Conservation (phyloP, 257 asterid species). For the Salvia hispanica region DNA sequence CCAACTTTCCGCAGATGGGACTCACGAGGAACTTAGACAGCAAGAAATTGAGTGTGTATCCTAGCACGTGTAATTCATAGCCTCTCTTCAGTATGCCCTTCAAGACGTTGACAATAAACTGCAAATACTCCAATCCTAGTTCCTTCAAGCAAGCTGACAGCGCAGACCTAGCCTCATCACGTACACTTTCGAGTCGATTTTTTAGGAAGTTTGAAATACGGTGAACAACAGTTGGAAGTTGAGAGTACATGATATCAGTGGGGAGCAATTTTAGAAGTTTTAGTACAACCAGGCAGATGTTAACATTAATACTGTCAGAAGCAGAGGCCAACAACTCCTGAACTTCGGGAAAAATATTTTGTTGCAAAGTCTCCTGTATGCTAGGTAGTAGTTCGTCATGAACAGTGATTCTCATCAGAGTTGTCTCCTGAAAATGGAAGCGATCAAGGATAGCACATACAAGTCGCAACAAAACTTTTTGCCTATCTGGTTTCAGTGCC, state of each 20-base stretch:
- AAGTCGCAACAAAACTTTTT: conserved; percentile 65
- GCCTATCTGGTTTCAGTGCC: conserved; percentile 69
- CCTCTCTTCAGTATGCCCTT: conserved; percentile 79
- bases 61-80: conserved; percentile 84
- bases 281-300: conserved; percentile 71
- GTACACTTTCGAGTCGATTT: conserved; percentile 77
- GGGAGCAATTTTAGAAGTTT: conserved; percentile 90
- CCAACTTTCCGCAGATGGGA: conserved; percentile 69
- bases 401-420: conserved; percentile 30
- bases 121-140: conserved; percentile 83
- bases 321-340: conserved; percentile 65
- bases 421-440: conserved; percentile 64
- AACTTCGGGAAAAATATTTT: conserved; percentile 71
- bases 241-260: conserved; percentile 70
- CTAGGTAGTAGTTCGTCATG: conserved; percentile 34
- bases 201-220: conserved; percentile 84
- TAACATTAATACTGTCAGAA: conserved; percentile 72
- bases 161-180: conserved; percentile 93
- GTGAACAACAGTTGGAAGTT: conserved; percentile 81
- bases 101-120: conserved; percentile 74
- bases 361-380: conserved; percentile 55
- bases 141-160: conserved; percentile 84
- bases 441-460: conserved; percentile 72
- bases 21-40: conserved; percentile 61
- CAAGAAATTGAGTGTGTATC: conserved; percentile 78